Evolutionary conservation across 1,284 basidiomycete species (phyloP), one percentile per base, ranked within the genome.

Genomic region (Mixia osmundae): DNA sequence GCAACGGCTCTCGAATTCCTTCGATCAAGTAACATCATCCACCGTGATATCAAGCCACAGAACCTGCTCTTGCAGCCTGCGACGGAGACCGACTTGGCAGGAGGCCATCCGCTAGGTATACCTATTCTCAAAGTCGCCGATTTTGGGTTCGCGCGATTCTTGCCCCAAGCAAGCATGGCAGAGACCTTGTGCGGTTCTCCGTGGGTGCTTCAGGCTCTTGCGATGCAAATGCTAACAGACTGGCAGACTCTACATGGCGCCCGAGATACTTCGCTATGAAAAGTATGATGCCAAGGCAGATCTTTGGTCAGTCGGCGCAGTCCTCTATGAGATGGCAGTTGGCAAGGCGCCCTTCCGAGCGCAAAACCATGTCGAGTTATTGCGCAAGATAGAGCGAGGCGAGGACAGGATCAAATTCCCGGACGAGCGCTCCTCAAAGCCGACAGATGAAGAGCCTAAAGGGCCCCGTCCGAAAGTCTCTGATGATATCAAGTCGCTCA

Each of bases 271-370:
- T 14, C 71, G 80, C 15, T 94, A 94, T 55, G 78, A 97, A 59
- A 91, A 89, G 57, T 95, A 99, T 57, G 85, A 94, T 54, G 85
- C 85, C 18, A 94, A 87, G 54, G 89, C 82, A 1, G 89, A 99
- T 53, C 64, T 99, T 1, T 99, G 89, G 89, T 89, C 82, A 5
- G 82, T 95, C 22, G 91, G 89, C 5, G 85, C 91, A 1, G 89
- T 99, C 3, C 61, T 95, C 1, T 97, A 75, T 57, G 91, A 99
- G 57, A 95, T 91, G 76, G 66, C 72, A 14, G 76, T 85, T 16
- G 89, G 87, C 3, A 74, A 72, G 47, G 78, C 91, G 2, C 89
- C 91, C 0, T 97, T 89, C 60, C 72, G 85, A 12, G 89, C 91
- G 0, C 71, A 72, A 54, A 97, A 95, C 53, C 87, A 95, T 54